These are phyloP conservation scores for Arxiozyma telluris DNA, from an alignment of 1,139 yeast genomes.

Conservation along the genomic window DNA sequence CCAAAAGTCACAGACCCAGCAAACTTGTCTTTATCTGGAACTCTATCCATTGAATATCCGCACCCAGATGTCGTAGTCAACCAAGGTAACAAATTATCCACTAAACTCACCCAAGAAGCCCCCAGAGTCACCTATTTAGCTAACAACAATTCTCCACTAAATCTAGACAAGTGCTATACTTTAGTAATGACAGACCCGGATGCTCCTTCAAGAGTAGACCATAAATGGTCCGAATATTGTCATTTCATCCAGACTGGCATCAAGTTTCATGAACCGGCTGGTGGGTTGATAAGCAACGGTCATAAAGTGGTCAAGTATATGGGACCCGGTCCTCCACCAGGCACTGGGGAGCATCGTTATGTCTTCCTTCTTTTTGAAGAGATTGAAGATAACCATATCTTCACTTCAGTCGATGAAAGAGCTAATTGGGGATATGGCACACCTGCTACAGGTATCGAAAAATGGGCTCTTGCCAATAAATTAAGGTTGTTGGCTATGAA, in stretches of 20 bases:
- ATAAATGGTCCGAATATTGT: constrained; percentile 80
- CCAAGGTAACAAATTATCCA: constrained; percentile 64
- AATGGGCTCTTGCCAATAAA: constrained; percentile 61
- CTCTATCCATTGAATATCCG: constrained; percentile 39
- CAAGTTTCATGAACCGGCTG: constrained; percentile 20
- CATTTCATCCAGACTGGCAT: constrained; percentile 70
- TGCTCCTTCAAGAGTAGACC: constrained; percentile 77
- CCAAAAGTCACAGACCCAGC: constrained; percentile 6
- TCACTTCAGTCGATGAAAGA: constrained; percentile 38
- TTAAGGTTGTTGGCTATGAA: constrained; percentile 64
- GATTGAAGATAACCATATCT: constrained; percentile 28
- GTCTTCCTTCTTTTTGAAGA: constrained; percentile 69
- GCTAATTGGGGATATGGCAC: constrained; percentile 79
- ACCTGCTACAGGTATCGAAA: constrained; percentile 67
- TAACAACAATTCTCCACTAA: constrained; percentile 33
- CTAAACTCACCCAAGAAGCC: constrained; percentile 51
- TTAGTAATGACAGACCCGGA: constrained; percentile 85
- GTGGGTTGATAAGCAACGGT: constrained; percentile 20
- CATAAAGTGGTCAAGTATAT: constrained; percentile 39
- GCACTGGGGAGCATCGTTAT: constrained; percentile 77
- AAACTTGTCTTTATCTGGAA: constrained; percentile 22
- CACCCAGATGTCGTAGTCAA: constrained; percentile 52
- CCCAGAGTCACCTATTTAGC: constrained; percentile 56
- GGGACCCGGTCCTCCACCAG: constrained; percentile 82
- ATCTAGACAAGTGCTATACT: constrained; percentile 45